Evolutionary conservation across 1,139 yeast species (phyloP).

Genomic region (Chernovozyma aurita): DNA sequence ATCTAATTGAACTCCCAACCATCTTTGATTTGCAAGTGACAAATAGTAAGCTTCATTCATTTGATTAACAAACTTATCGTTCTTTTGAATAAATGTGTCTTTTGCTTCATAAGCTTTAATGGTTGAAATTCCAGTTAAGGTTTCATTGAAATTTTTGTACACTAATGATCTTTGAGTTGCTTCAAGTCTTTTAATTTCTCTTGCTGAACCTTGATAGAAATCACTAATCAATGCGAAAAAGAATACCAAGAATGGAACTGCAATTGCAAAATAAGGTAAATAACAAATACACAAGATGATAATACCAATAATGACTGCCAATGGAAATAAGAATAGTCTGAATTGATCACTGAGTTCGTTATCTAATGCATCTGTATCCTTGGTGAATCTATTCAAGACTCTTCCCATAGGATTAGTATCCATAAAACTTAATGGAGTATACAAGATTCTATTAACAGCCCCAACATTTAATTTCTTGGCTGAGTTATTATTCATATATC

Average conservation of each 20-base stretch:
- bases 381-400: slow-evolving; percentile 52
- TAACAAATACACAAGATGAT: slow-evolving; percentile 40
- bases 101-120: slow-evolving; percentile 38
- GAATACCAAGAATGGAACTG: slow-evolving; percentile 37
- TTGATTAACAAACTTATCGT: slow-evolving; percentile 31
- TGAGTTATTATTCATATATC: slow-evolving; percentile 47
- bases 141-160: slow-evolving; percentile 46
- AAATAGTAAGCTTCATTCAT: slow-evolving; percentile 45
- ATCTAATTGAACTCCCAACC: slow-evolving; percentile 43
- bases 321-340: slow-evolving; percentile 38
- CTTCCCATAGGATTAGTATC: slow-evolving; percentile 46
- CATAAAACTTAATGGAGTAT: slow-evolving; percentile 43
- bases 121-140: slow-evolving; percentile 42
- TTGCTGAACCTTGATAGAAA: slow-evolving; percentile 40
- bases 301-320: slow-evolving; percentile 40
- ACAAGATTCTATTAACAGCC: slow-evolving; percentile 36
- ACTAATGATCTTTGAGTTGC: slow-evolving; percentile 43
- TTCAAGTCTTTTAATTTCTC: slow-evolving; percentile 44
- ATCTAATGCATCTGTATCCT: slow-evolving; percentile 45
- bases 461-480: slow-evolving; percentile 34
- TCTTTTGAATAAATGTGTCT: slow-evolving; percentile 28
- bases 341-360: slow-evolving; percentile 45
- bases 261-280: slow-evolving; percentile 47
- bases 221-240: slow-evolving; percentile 32
- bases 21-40: slow-evolving; percentile 42